Evolutionary conservation across 345 rosid species (phyloP).

Genomic region (Ricinus communis): DNA sequence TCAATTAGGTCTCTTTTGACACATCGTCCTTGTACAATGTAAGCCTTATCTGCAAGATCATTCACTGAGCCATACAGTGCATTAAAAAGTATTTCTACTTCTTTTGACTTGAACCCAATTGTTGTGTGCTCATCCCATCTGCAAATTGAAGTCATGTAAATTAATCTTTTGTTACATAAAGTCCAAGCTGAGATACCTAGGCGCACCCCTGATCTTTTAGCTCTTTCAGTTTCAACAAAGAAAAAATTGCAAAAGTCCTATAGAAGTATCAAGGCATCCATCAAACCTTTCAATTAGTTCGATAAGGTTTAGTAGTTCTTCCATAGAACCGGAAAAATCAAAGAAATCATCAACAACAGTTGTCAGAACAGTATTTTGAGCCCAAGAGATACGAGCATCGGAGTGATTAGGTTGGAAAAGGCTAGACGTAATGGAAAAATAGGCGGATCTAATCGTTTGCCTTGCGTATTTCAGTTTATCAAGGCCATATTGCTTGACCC

Average conservation of each 20-base stretch:
- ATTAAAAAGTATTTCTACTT: constrained; percentile 2
- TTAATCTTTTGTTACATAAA: too few relatives aligned
- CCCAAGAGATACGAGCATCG: constrained; percentile 19
- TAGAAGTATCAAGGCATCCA: background rate
- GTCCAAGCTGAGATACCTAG: too few relatives aligned
- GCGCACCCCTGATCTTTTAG: too few relatives aligned
- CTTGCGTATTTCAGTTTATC: constrained; percentile 19
- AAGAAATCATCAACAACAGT: constrained; percentile 21
- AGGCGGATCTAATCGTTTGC: background rate
- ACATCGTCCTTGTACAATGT: constrained; percentile 1
- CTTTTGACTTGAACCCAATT: background rate
- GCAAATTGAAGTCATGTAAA: background rate
- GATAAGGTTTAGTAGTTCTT: constrained; percentile 15
- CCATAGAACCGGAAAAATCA: constrained; percentile 12
- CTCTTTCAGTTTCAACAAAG: too few relatives aligned
- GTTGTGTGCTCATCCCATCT: constrained; percentile 2
- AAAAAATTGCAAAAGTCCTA: too few relatives aligned
- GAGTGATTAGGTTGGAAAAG: constrained; percentile 2
- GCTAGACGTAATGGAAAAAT: constrained; percentile 8
- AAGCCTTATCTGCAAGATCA: constrained; percentile 1
- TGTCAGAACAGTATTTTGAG: constrained; percentile 13
- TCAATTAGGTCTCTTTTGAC: constrained; percentile 1
- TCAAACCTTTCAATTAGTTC: constrained; percentile 16
- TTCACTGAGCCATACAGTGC: background rate
- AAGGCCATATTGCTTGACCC: constrained; percentile 14